Conservation (phyloP, 352 stramenopile species). For the Peronospora belbahrii region DNA sequence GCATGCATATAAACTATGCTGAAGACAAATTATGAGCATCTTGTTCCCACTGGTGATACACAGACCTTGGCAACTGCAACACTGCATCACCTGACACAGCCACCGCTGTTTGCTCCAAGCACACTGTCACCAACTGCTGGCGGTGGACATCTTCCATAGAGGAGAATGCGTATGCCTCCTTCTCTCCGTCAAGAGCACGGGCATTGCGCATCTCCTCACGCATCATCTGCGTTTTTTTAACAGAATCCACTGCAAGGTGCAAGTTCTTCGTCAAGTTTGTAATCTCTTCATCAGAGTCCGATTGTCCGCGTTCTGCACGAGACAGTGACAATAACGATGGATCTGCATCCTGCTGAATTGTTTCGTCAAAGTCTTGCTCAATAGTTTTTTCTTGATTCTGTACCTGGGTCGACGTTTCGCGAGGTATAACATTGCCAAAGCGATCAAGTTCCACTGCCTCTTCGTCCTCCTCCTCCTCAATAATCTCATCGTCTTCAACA, state of each 20-base stretch:
- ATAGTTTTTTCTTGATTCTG: constrained; percentile 12
- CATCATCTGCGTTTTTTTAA: constrained; percentile 59
- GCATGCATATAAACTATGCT: neutral
- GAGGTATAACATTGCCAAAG: constrained; percentile 29
- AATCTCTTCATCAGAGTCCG: constrained; percentile 52
- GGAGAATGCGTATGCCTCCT: constrained; percentile 37
- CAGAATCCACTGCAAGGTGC: constrained; percentile 31
- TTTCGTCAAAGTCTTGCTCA: constrained; percentile 10
- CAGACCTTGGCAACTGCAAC: constrained; percentile 57
- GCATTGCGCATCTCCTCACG: constrained; percentile 32
- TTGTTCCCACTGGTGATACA: constrained; percentile 55
- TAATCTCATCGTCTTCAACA: constrained; percentile 36
- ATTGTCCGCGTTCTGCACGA: constrained; percentile 6
- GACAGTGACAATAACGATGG: neutral
- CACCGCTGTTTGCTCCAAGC: constrained; percentile 57
- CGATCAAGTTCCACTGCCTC: constrained; percentile 24
- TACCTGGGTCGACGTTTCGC: constrained; percentile 8
- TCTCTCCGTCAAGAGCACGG: constrained; percentile 16
- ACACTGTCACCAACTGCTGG: constrained; percentile 56
- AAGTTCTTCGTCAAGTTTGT: constrained; percentile 53
- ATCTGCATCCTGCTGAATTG: neutral
- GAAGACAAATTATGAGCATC: neutral
- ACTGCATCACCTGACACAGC: constrained; percentile 67
- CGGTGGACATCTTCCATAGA: constrained; percentile 67
- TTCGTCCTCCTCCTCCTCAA: constrained; percentile 36